Conservation (phyloP, 805 yeast genomes). For the Nakazawaea ernobii region DNA sequence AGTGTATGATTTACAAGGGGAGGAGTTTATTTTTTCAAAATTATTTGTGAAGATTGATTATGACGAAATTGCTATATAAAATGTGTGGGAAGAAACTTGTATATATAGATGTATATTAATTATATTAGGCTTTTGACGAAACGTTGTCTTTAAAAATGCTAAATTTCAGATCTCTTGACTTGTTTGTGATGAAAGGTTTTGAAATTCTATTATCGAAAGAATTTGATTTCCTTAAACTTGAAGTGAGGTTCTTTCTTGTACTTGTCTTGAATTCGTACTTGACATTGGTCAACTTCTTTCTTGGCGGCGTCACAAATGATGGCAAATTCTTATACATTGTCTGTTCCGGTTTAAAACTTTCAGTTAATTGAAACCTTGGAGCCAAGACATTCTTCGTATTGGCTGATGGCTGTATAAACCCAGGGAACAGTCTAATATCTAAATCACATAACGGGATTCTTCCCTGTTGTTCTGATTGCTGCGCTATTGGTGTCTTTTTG, state of each 20-base stretch:
- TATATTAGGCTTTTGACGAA: background rate
- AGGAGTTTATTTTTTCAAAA: constrained; percentile 53
- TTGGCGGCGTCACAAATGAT: constrained; percentile 10
- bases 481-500: background rate
- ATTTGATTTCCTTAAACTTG: background rate
- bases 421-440: constrained; percentile 11
- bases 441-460: constrained; percentile 11
- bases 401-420: constrained; percentile 9
- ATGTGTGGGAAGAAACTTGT: background rate
- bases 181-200: constrained; percentile 4
- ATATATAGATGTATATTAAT: background rate
- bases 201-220: constrained; percentile 7
- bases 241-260: background rate
- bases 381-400: background rate
- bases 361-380: constrained; percentile 7
- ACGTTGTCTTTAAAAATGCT: constrained; percentile 2
- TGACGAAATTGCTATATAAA: constrained; percentile 11
- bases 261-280: background rate
- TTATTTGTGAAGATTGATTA: constrained; percentile 35
- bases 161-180: background rate
- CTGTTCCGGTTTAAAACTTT: constrained; percentile 2
- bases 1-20: constrained; percentile 73
- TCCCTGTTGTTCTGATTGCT: background rate
- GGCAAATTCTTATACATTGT: constrained; percentile 3
- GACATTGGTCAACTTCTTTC: background rate